Conservation (phyloP, 257 asterid species). For the Scutellaria baicalensis region DNA sequence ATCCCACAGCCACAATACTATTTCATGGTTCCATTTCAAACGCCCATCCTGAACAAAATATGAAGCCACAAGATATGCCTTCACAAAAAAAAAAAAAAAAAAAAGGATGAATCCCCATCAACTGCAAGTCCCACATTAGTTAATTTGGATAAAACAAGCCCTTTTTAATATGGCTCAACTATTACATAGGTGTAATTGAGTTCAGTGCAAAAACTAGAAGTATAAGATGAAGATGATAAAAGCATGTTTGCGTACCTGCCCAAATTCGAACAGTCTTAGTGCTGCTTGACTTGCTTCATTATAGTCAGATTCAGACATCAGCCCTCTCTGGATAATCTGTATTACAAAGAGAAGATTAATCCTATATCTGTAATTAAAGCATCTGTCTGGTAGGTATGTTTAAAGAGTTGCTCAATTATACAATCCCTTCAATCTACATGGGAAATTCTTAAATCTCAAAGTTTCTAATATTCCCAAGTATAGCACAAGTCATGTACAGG, state of each 20-base stretch:
- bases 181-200: not conserved
- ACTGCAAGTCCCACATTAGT: not conserved
- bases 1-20: not conserved
- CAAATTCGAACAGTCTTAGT: slow-evolving; percentile 67
- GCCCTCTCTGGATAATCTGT: slow-evolving; percentile 69
- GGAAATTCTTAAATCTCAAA: not conserved
- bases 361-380: not conserved
- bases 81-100: not conserved
- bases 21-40: not conserved
- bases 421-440: not conserved
- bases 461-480: not conserved
- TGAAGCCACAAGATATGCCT: not conserved
- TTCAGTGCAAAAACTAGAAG: not conserved
- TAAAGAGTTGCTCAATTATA: not conserved
- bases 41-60: not conserved
- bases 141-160: not conserved
- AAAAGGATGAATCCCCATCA: not conserved
- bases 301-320: slow-evolving; percentile 77
- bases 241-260: slow-evolving; percentile 56
- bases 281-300: slow-evolving; percentile 75
- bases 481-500: not conserved
- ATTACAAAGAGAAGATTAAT: slow-evolving; percentile 2
- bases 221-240: not conserved
- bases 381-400: not conserved
- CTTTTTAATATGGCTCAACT: not conserved